Conservation (phyloP, 2,329 filamentous ascomycete species). For the Fusarium luffae region DNA sequence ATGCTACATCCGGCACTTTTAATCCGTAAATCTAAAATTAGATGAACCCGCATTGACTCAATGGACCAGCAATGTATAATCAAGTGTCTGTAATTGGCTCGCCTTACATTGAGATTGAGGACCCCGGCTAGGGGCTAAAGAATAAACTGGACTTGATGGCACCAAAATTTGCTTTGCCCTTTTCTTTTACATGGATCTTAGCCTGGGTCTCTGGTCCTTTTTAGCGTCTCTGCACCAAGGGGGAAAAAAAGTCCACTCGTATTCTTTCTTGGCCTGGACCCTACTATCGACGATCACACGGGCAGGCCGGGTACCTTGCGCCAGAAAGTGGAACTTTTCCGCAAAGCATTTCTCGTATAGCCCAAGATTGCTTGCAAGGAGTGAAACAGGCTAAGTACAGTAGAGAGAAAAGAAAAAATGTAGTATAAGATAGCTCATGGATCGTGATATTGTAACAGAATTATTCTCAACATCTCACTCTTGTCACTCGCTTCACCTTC, state of each 20-base stretch:
- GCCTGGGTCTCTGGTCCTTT: not conserved
- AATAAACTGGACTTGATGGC: not conserved
- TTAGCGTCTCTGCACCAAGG: not conserved
- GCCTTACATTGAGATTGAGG: not conserved
- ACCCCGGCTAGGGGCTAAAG: not conserved
- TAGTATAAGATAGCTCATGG: constrained; percentile 1
- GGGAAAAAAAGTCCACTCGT: not conserved
- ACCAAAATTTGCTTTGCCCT: not conserved
- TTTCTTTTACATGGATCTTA: not conserved
- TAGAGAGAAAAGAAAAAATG: not conserved
- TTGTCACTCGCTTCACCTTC: not conserved
- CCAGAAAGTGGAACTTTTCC: not conserved
- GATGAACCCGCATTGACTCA: not conserved
- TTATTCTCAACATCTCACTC: not conserved
- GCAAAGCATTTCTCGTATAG: constrained; percentile 11
- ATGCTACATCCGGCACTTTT: not conserved
- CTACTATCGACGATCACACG: not conserved
- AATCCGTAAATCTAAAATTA: constrained; percentile 18
- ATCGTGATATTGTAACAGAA: not conserved
- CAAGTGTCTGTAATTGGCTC: not conserved
- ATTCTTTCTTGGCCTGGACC: not conserved
- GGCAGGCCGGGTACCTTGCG: not conserved
- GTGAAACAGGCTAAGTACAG: constrained; percentile 2
- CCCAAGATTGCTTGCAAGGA: not conserved
- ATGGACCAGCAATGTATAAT: not conserved